These are phyloP conservation scores for Chlorella sp. DNA, from an alignment of 139 green algal genomes.

Conservation along the genomic window DNA sequence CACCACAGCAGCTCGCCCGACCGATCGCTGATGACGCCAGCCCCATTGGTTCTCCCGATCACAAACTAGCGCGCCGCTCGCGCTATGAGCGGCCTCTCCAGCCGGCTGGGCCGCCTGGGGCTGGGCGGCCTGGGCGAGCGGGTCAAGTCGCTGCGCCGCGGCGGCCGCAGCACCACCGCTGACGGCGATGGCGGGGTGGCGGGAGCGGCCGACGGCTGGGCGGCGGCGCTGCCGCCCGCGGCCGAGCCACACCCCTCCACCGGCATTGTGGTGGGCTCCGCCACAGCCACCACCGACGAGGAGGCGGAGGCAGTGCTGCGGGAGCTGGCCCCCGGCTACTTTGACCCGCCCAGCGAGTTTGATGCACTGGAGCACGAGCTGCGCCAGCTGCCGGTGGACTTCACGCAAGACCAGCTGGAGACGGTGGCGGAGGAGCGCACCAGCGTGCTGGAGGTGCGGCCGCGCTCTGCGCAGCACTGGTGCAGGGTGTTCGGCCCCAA, in stretches of 20 bases:
- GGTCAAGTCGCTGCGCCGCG: slow-evolving; percentile 6
- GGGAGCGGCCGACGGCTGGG: background rate
- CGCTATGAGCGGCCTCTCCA: too few species aligned
- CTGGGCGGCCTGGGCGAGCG: background rate
- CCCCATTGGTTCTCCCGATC: too few species aligned
- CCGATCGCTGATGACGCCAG: too few species aligned
- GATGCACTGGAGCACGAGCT: slow-evolving; percentile 54
- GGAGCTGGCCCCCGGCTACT: slow-evolving; percentile 29
- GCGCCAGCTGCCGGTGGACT: slow-evolving; percentile 42
- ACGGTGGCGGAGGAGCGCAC: slow-evolving; percentile 53
- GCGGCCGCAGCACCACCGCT: background rate
- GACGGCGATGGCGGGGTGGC: background rate
- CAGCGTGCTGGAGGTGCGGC: slow-evolving; percentile 51
- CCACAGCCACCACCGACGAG: background rate
- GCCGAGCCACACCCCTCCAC: background rate
- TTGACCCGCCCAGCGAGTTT: slow-evolving; percentile 26
- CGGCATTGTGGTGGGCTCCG: background rate
- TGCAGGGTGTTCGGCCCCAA: too few species aligned
- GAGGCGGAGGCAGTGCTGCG: slow-evolving; percentile 10
- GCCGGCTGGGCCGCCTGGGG: too few species aligned
- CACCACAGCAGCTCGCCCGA: too few species aligned
- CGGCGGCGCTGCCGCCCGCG: background rate
- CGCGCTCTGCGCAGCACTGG: too few species aligned
- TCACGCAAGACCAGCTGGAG: slow-evolving; percentile 49
- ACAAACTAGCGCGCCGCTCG: too few species aligned